Evolutionary conservation across 495 filamentous ascomycete genomes (phyloP).

Genomic region (Lophiotrema nucula): DNA sequence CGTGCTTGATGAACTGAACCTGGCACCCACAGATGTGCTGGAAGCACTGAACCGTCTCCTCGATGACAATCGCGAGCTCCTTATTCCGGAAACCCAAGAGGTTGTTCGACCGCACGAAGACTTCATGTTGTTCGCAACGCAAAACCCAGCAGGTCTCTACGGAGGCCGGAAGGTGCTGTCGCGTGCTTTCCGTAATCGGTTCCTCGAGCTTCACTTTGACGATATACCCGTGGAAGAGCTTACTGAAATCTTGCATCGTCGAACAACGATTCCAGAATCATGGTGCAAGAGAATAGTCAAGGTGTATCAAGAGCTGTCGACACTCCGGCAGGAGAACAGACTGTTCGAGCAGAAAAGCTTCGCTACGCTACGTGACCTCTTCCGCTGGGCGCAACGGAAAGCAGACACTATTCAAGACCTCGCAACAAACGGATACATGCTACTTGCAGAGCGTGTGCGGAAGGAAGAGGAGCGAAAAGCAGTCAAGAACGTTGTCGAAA

Average conservation of each 20-base stretch:
- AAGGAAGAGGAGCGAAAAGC: conserved; percentile 79
- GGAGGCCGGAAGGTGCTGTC: conserved; percentile 91
- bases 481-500: conserved; percentile 86
- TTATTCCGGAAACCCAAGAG: conserved; percentile 97
- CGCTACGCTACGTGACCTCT: conserved; percentile 92
- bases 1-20: conserved; percentile 92
- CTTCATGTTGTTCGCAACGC: conserved; percentile 99
- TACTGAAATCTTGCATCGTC: conserved; percentile 84
- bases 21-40: conserved; percentile 93
- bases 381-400: conserved; percentile 88
- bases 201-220: conserved; percentile 95
- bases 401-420: conserved; percentile 85
- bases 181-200: conserved; percentile 92
- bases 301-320: conserved; percentile 90
- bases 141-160: conserved; percentile 94
- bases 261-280: conserved; percentile 84
- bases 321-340: conserved; percentile 80
- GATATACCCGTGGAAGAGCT: conserved; percentile 96
- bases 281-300: conserved; percentile 86
- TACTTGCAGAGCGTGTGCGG: conserved; percentile 90
- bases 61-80: conserved; percentile 95
- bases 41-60: conserved; percentile 93
- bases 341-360: conserved; percentile 98
- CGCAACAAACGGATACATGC: conserved; percentile 91
- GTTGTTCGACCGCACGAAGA: conserved; percentile 84